phyloP scores from a whole-genome alignment of 768 basidiomycete species.

The Inosperma sp. region DNA sequence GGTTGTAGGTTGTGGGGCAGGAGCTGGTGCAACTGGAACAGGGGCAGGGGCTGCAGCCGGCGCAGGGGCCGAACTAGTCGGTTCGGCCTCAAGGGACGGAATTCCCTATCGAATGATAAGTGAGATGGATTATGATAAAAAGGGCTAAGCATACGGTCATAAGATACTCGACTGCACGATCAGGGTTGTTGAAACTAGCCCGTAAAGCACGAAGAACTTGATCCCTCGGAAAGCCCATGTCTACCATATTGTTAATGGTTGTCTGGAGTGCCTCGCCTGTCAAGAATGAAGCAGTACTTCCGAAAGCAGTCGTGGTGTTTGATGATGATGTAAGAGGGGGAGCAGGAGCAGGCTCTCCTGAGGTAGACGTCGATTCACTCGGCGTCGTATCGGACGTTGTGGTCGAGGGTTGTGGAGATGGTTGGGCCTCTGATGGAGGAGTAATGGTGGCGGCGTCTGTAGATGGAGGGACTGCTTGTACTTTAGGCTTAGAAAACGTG shows the following conservation, averaged over 20 bases:
- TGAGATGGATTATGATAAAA: not conserved
- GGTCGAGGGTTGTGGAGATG: not conserved
- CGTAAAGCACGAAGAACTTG: conserved; percentile 81
- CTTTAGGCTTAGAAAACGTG: too few species aligned
- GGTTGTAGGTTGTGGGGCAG: conserved; percentile 38
- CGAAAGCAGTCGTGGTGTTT: conserved; percentile 31
- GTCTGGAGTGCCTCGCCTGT: conserved; percentile 71
- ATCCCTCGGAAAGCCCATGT: conserved; percentile 92
- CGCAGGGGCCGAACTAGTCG: too few species aligned
- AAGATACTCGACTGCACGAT: conserved; percentile 96
- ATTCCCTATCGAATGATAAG: conserved; percentile 57
- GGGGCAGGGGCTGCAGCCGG: too few species aligned
- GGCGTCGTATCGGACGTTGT: not conserved
- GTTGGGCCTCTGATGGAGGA: too few species aligned
- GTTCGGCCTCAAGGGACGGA: conserved; percentile 64
- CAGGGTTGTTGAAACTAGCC: conserved; percentile 96
- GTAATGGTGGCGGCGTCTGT: too few species aligned
- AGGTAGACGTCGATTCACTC: conserved; percentile 19
- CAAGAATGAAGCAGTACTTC: conserved; percentile 59
- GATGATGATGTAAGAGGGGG: conserved; percentile 30
- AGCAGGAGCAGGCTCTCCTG: conserved; percentile 26
- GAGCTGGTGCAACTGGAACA: conserved; percentile 46
- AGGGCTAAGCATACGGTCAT: conserved; percentile 62
- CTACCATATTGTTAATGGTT: conserved; percentile 77
- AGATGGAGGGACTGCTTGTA: too few species aligned